Conservation (phyloP, 805 yeast genomes). For the Saturnispora sanitii region DNA sequence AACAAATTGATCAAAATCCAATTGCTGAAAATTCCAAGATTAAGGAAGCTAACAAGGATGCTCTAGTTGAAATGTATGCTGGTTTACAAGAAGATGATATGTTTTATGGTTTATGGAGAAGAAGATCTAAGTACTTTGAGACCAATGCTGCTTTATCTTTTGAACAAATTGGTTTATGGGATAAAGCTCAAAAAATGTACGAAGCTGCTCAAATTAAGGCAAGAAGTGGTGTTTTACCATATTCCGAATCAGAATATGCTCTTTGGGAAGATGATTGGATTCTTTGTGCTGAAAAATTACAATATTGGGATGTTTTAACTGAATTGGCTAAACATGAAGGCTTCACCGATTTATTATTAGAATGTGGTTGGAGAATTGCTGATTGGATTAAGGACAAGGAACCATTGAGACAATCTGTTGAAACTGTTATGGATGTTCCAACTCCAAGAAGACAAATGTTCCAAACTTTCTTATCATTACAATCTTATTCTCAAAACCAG, state of each 20-base stretch:
- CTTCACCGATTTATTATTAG: constrained; percentile 86
- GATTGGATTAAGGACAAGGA: constrained; percentile 96
- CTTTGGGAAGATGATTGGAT: constrained; percentile 99
- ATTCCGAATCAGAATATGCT: constrained; percentile 88
- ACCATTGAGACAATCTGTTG: constrained; percentile 86
- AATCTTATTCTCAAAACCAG: constrained; percentile 86
- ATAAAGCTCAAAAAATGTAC: constrained; percentile 83
- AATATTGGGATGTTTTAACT: constrained; percentile 95
- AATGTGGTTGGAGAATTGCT: constrained; percentile 99
- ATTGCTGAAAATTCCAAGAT: constrained; percentile 59
- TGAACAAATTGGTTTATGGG: constrained; percentile 95
- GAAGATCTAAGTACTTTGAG: constrained; percentile 89
- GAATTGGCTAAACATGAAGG: constrained; percentile 98
- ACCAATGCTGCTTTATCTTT: constrained; percentile 88
- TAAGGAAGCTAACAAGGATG: constrained; percentile 80
- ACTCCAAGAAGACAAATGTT: constrained; percentile 94
- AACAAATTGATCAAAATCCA: constrained; percentile 42
- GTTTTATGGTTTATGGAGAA: constrained; percentile 97
- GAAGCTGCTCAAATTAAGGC: constrained; percentile 97
- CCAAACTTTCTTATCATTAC: constrained; percentile 87
- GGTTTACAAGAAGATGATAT: constrained; percentile 88
- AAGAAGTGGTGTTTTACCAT: constrained; percentile 88
- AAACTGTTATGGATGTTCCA: constrained; percentile 96
- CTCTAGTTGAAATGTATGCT: constrained; percentile 81
- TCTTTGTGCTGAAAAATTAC: constrained; percentile 89